phyloP scores from a whole-genome alignment of 1,284 basidiomycete species.

The Ceratobasidium papillatum region DNA sequence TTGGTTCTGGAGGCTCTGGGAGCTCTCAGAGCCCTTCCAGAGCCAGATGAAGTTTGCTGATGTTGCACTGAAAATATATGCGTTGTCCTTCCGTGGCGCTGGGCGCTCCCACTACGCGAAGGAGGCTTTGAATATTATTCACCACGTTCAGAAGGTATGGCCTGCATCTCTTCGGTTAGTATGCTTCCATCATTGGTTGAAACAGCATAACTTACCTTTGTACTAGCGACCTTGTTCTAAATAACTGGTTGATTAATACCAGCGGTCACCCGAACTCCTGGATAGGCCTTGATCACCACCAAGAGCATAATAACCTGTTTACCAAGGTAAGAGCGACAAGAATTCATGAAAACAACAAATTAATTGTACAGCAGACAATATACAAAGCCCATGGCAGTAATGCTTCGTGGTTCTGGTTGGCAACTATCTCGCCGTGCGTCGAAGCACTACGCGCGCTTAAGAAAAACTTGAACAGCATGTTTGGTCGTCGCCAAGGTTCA shows the following conservation, averaged over 20 bases:
- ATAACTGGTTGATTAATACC: not conserved
- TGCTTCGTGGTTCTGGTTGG: not conserved
- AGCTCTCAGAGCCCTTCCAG: too few species aligned
- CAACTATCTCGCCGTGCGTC: not conserved
- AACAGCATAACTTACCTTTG: not conserved
- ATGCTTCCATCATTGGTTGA: too few species aligned
- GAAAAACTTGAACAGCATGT: not conserved
- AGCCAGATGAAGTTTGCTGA: too few species aligned
- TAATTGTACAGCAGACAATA: not conserved
- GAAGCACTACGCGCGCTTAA: not conserved
- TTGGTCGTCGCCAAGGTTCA: not conserved
- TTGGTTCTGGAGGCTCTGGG: too few species aligned
- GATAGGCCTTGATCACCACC: not conserved
- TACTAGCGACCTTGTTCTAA: not conserved
- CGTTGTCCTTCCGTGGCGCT: not conserved
- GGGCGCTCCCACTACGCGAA: not conserved
- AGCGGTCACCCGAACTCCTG: not conserved
- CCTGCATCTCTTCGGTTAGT: not conserved
- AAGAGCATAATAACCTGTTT: not conserved
- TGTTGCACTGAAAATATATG: not conserved
- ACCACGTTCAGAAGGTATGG: not conserved
- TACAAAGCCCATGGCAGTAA: not conserved
- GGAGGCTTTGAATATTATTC: not conserved
- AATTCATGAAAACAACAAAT: not conserved
- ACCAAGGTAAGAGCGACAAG: not conserved